A percentile compares a stretch with the other conserved stretches of the same genome.
Evolutionary conservation across 148 eudicot species (phyloP).

Genomic region (Talinum fruticosum): DNA sequence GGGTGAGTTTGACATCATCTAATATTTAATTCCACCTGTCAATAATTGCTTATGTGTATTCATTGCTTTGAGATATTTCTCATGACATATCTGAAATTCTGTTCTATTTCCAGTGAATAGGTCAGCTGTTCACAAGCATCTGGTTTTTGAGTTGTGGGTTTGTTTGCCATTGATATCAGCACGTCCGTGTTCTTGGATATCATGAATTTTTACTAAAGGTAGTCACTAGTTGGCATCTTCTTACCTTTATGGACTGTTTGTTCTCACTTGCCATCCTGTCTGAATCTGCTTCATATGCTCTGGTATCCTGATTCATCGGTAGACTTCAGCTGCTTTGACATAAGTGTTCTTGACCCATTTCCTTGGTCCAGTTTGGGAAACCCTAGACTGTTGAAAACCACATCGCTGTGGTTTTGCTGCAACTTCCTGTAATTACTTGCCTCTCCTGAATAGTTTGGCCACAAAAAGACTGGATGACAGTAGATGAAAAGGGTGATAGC

Average conservation of each 20-base stretch:
- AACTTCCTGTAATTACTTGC: slow-evolving; percentile 2
- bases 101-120: slow-evolving; percentile 41
- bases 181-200: slow-evolving; percentile 21
- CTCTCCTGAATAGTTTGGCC: slow-evolving; percentile 16
- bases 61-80: slow-evolving; percentile 47
- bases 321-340: slow-evolving; percentile 18
- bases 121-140: slow-evolving; percentile 48
- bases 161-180: slow-evolving; percentile 23
- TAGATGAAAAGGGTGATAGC: slow-evolving; percentile 43
- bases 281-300: slow-evolving; percentile 24
- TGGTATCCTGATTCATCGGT: slow-evolving; percentile 16
- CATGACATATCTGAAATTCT: slow-evolving; percentile 36
- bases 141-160: slow-evolving; percentile 29
- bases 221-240: slow-evolving; percentile 21
- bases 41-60: slow-evolving; percentile 22
- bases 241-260: slow-evolving; percentile 21
- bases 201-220: slow-evolving; percentile 14
- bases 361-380: slow-evolving; percentile 6
- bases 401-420: slow-evolving; percentile 6
- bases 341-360: slow-evolving; percentile 21
- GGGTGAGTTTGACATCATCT: slow-evolving; percentile 20
- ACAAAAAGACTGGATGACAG: slow-evolving; percentile 41
- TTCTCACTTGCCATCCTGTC: slow-evolving; percentile 18
- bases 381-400: background rate
- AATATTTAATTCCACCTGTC: slow-evolving; percentile 27